Conservation (phyloP, 768 basidiomycete genomes). For the Multifurca ochricompacta region DNA sequence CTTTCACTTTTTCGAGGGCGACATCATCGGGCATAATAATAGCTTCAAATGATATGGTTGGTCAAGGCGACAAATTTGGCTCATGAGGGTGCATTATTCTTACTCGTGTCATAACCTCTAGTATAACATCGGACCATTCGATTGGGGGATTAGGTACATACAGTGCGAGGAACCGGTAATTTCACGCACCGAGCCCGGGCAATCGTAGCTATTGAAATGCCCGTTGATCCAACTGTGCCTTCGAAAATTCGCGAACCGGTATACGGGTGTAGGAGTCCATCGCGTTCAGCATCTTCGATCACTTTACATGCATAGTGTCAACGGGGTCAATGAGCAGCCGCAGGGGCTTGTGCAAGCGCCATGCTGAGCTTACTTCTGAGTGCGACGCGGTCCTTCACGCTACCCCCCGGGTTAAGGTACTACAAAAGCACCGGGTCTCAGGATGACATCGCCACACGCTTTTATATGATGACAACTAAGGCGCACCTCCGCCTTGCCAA, state of each 20-base stretch:
- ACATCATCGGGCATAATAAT: slow-evolving; percentile 90
- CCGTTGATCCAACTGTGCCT: slow-evolving; percentile 93
- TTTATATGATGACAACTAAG: not conserved
- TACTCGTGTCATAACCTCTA: slow-evolving; percentile 87
- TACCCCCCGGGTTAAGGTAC: slow-evolving; percentile 96
- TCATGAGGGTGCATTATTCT: slow-evolving; percentile 24
- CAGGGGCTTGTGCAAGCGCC: not conserved
- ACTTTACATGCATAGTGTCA: slow-evolving; percentile 40
- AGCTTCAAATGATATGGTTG: slow-evolving; percentile 36
- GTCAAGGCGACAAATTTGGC: not conserved
- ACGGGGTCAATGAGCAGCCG: too few relatives aligned
- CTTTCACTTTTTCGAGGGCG: slow-evolving; percentile 84
- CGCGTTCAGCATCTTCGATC: slow-evolving; percentile 86
- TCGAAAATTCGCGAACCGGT: slow-evolving; percentile 94
- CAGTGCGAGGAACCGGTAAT: not conserved
- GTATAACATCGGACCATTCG: not conserved
- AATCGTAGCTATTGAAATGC: slow-evolving; percentile 93
- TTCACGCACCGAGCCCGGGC: slow-evolving; percentile 66
- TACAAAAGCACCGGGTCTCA: slow-evolving; percentile 27
- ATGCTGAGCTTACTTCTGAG: slow-evolving; percentile 55
- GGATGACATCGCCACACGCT: not conserved
- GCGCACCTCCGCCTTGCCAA: slow-evolving; percentile 88
- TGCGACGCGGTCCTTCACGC: slow-evolving; percentile 97
- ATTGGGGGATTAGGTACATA: not conserved
- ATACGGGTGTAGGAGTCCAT: slow-evolving; percentile 73